A percentile compares a stretch with the other conserved stretches of the same genome.
Conservation (phyloP, 306 rosid species). For the Trifolium pratense region DNA sequence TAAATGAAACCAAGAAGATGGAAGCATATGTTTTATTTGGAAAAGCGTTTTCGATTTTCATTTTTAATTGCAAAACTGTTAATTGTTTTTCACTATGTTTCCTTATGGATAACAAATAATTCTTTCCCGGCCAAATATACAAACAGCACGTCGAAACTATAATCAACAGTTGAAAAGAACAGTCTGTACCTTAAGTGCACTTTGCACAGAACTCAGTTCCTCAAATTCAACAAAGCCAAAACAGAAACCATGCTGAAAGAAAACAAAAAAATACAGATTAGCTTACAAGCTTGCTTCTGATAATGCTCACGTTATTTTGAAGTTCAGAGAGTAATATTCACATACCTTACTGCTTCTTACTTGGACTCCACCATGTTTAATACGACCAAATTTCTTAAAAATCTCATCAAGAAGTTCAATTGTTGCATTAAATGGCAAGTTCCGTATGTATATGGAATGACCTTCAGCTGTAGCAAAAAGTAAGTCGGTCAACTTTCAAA, state of each 20-base stretch:
- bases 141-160: constrained; percentile 1
- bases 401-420: constrained; percentile 84
- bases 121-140: constrained; percentile 17
- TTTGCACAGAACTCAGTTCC: constrained; percentile 70
- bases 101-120: constrained; percentile 24
- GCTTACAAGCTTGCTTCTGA: constrained; percentile 44
- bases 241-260: constrained; percentile 89
- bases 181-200: constrained; percentile 75
- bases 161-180: constrained; percentile 24
- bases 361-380: constrained; percentile 93
- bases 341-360: constrained; percentile 83
- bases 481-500: constrained; percentile 42
- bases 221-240: constrained; percentile 98
- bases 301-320: constrained; percentile 30
- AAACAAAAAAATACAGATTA: constrained; percentile 44
- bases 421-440: constrained; percentile 89
- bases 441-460: constrained; percentile 87
- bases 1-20: no score
- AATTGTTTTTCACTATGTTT: no score
- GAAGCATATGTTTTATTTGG: no score
- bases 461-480: constrained; percentile 68
- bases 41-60: no score
- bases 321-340: constrained; percentile 36
- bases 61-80: no score
- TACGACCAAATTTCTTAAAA: constrained; percentile 89